Evolutionary conservation across 805 yeast genomes (phyloP).

Genomic region (Clavispora vitiphila): DNA sequence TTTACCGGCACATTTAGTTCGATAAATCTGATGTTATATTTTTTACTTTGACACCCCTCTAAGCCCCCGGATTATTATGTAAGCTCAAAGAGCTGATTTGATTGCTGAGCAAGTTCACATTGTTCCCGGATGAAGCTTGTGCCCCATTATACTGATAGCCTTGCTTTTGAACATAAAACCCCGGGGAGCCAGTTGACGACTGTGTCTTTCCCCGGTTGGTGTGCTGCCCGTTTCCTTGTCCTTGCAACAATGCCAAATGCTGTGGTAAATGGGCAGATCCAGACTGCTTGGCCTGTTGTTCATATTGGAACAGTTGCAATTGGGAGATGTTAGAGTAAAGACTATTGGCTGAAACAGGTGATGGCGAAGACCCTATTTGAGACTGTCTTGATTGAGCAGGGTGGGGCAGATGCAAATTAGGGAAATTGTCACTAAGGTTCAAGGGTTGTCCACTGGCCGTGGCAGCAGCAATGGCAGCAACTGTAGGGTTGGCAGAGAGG

Average conservation of each 20-base stretch:
- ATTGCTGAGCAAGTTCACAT: conserved; percentile 15
- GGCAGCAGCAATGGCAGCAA: conserved; percentile 45
- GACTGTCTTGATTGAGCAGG: conserved; percentile 19
- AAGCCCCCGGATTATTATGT: conserved; percentile 8
- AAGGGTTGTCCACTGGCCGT: conserved; percentile 45
- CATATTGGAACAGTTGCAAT: conserved; percentile 16
- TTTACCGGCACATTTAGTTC: too few relatives aligned
- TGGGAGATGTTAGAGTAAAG: conserved; percentile 15
- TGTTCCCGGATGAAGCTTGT: neutral
- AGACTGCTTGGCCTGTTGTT: conserved; percentile 15
- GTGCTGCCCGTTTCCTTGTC: conserved; percentile 4
- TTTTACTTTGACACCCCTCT: too few relatives aligned
- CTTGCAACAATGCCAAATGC: conserved; percentile 19
- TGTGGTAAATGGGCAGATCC: conserved; percentile 15
- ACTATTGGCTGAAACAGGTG: conserved; percentile 10
- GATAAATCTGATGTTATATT: neutral
- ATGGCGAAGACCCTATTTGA: conserved; percentile 6
- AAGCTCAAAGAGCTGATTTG: conserved; percentile 28
- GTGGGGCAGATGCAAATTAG: conserved; percentile 32
- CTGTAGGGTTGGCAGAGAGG: conserved; percentile 37
- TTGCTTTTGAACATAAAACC: conserved; percentile 8
- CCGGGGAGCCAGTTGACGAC: conserved; percentile 14
- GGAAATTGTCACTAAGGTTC: conserved; percentile 27
- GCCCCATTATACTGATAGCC: conserved; percentile 8
- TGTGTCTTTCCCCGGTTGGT: conserved; percentile 11